These are phyloP conservation scores for Emericellopsis atlantica DNA, from an alignment of 2,329 filamentous ascomycete species.

Conservation along the genomic window DNA sequence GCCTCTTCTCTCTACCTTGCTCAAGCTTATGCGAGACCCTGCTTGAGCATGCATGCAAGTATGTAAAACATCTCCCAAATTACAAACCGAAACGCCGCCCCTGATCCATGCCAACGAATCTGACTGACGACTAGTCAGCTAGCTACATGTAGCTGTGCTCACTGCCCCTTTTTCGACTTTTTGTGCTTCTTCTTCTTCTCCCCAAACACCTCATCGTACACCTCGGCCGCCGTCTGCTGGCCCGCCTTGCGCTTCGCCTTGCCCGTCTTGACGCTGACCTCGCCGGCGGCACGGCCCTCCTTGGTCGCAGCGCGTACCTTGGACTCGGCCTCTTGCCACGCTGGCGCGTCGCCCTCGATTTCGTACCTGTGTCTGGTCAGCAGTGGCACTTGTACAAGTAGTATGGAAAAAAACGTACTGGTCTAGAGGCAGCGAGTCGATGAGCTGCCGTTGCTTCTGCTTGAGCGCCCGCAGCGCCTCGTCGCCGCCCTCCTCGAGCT, in stretches of 20 bases:
- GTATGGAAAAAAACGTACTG: slow-evolving; percentile 24
- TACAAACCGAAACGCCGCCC: no score
- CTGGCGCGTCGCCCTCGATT: slow-evolving; percentile 47
- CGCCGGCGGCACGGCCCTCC: slow-evolving; percentile 43
- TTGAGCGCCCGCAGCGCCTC: slow-evolving; percentile 59
- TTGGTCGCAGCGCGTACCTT: slow-evolving; percentile 50
- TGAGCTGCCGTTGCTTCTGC: slow-evolving; percentile 75
- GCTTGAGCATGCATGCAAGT: no score
- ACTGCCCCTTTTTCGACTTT: slow-evolving; percentile 33
- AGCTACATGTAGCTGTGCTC: no score
- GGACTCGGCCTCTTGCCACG: slow-evolving; percentile 62
- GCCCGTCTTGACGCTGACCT: slow-evolving; percentile 71
- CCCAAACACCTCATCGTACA: slow-evolving; percentile 48
- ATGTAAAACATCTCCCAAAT: no score
- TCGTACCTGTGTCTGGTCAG: slow-evolving; percentile 38
- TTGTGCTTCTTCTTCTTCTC: slow-evolving; percentile 44
- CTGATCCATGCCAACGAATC: no score
- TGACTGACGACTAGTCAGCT: neutral
- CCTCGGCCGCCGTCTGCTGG: slow-evolving; percentile 39
- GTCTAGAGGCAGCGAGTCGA: slow-evolving; percentile 81
- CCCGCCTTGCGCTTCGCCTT: slow-evolving; percentile 66
- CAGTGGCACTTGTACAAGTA: neutral
- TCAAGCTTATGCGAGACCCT: no score
- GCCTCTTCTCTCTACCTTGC: no score
- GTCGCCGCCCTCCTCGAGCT: slow-evolving; percentile 72